Evolutionary conservation across 1,139 yeast genomes (phyloP).

Genomic region (Kodamaea alishanica): DNA sequence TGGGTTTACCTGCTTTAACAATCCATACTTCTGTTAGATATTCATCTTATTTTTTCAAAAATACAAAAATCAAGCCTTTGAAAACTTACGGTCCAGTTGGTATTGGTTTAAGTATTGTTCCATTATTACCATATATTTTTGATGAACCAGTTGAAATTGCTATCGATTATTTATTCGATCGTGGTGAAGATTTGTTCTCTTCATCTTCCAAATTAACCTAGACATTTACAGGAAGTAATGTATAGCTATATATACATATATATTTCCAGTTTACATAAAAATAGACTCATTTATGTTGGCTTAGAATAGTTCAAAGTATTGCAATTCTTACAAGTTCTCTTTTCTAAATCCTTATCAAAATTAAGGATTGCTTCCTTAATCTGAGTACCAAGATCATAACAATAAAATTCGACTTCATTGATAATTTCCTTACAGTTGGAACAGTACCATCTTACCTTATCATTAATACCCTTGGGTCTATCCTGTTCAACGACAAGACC

Average conservation of each 20-base stretch:
- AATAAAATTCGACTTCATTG: constrained; percentile 68
- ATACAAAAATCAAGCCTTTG: constrained; percentile 33
- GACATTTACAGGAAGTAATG: neutral
- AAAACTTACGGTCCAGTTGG: constrained; percentile 75
- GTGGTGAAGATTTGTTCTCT: constrained; percentile 41
- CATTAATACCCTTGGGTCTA: constrained; percentile 67
- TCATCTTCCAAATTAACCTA: neutral
- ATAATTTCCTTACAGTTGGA: constrained; percentile 59
- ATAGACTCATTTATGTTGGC: constrained; percentile 33
- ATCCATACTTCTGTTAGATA: constrained; percentile 77
- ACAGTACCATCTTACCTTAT: constrained; percentile 86
- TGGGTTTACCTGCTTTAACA: constrained; percentile 86
- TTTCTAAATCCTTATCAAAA: constrained; percentile 60
- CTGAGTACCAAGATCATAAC: constrained; percentile 84
- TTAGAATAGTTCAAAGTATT: constrained; percentile 65
- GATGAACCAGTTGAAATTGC: constrained; percentile 81
- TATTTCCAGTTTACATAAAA: too few species aligned
- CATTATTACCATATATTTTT: constrained; percentile 71
- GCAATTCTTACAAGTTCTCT: constrained; percentile 72
- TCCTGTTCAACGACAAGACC: constrained; percentile 96
- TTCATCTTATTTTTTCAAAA: constrained; percentile 56
- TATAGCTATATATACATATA: constrained; percentile 6
- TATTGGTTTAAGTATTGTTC: constrained; percentile 72
- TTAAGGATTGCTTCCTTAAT: constrained; percentile 76
- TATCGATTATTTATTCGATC: constrained; percentile 60